phyloP scores from a whole-genome alignment of 371 early-diverging fungal species.

The Saksenaea vasiformis region DNA sequence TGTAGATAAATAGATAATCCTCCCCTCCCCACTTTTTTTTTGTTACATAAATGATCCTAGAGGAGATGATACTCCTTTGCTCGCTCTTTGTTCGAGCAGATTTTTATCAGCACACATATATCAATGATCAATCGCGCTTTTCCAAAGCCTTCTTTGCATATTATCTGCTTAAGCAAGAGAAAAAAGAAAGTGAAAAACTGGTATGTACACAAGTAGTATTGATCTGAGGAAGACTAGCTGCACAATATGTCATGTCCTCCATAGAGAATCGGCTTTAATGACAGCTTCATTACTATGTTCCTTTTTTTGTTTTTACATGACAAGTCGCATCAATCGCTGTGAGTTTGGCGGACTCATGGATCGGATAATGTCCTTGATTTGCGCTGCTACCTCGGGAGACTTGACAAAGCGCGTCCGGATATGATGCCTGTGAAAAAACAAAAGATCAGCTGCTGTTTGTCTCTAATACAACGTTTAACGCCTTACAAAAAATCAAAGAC shows the following conservation, averaged over 20 bases:
- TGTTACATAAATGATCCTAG: not conserved
- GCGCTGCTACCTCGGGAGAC: constrained; percentile 39
- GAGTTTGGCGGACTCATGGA: constrained; percentile 49
- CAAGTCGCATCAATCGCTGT: constrained; percentile 43
- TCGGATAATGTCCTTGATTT: constrained; percentile 46
- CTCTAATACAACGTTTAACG: not conserved
- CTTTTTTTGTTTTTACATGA: constrained; percentile 18
- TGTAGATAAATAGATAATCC: not conserved
- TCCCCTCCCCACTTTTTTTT: not conserved
- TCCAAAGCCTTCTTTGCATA: too few relatives aligned
- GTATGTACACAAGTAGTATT: too few relatives aligned
- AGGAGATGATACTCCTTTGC: too few relatives aligned
- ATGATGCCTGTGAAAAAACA: constrained; percentile 30
- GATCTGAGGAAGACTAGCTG: too few relatives aligned
- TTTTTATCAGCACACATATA: too few relatives aligned
- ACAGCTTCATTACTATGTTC: not conserved
- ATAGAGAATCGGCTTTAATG: too few relatives aligned
- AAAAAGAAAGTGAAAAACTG: too few relatives aligned
- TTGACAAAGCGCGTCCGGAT: constrained; percentile 49
- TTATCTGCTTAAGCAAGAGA: too few relatives aligned
- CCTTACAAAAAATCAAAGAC: constrained; percentile 57
- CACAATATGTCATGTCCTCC: too few relatives aligned
- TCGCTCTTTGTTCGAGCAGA: too few relatives aligned
- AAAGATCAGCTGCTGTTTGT: not conserved
- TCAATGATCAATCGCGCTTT: too few relatives aligned